phyloP scores from a whole-genome alignment of 2,329 filamentous ascomycete genomes.

The Colletotrichum phormii region DNA sequence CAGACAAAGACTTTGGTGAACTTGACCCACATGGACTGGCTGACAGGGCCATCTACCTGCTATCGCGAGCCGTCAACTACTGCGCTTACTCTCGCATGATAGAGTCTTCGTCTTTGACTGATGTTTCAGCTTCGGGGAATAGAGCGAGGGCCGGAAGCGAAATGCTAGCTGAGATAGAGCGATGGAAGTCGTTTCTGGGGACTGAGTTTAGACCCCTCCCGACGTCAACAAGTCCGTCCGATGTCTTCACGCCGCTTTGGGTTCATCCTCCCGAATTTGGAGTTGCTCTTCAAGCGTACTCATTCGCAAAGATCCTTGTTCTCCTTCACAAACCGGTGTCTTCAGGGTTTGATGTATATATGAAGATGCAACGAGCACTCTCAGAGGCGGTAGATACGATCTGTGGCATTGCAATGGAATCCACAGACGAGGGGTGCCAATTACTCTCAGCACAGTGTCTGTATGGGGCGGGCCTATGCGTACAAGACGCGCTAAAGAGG shows the following conservation, averaged over 20 bases:
- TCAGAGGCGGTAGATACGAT: conserved; percentile 46
- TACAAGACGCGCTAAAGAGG: conserved; percentile 50
- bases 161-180: conserved; percentile 43
- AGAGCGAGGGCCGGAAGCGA: conserved; percentile 36
- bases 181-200: conserved; percentile 48
- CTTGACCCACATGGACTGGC: conserved; percentile 67
- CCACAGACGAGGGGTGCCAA: conserved; percentile 53
- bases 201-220: conserved; percentile 55
- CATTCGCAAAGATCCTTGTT: conserved; percentile 64
- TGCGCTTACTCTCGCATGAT: conserved; percentile 55
- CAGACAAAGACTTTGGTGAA: conserved; percentile 58
- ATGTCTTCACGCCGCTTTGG: conserved; percentile 58
- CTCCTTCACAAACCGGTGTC: conserved; percentile 40
- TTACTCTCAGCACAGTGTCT: conserved; percentile 57
- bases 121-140: conserved; percentile 24
- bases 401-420: conserved; percentile 60
- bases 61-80: conserved; percentile 69
- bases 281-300: conserved; percentile 63
- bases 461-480: conserved; percentile 55
- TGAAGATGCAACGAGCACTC: conserved; percentile 45
- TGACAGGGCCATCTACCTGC: conserved; percentile 63
- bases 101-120: conserved; percentile 17
- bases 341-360: conserved; percentile 54
- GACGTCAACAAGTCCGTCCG: conserved; percentile 39
- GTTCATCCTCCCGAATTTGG: conserved; percentile 61